Percentiles rank a stretch among this genome's conserved stretches.
Conservation (phyloP, 768 basidiomycete species). For the Lentinus tigrinus region DNA sequence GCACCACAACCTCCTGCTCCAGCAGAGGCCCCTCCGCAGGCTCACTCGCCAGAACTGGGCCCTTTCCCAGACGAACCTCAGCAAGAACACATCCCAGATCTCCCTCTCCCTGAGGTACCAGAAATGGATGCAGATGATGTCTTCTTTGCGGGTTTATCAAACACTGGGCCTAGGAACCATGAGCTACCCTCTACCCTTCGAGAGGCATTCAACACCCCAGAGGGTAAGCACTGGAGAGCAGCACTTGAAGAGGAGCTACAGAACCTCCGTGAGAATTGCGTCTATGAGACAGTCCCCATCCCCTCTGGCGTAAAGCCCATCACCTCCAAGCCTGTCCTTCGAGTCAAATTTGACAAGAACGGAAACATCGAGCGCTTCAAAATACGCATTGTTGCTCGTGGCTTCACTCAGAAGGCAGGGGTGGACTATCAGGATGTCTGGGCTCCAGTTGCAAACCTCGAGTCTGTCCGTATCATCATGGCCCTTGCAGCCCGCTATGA, state of each 20-base stretch:
- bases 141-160: too few species aligned
- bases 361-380: conserved; percentile 18
- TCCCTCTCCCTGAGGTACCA: too few species aligned
- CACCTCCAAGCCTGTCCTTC: conserved; percentile 25
- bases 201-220: neutral
- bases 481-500: conserved; percentile 23
- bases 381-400: conserved; percentile 30
- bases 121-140: too few species aligned
- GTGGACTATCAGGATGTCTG: conserved; percentile 27
- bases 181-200: too few species aligned
- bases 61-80: too few species aligned
- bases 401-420: conserved; percentile 31
- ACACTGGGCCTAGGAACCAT: too few species aligned
- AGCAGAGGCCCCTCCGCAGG: too few species aligned
- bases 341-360: conserved; percentile 23
- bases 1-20: too few species aligned
- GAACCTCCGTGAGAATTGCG: neutral
- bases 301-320: conserved; percentile 13
- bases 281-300: conserved; percentile 4
- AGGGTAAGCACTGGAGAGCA: neutral
- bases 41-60: too few species aligned
- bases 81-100: too few species aligned
- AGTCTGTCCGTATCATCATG: conserved; percentile 27
- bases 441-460: conserved; percentile 27
- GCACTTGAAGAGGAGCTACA: conserved; percentile 16